Base-by-base conservation (phyloP, 306 rosid species). In the Acmispon strigosus region DNA sequence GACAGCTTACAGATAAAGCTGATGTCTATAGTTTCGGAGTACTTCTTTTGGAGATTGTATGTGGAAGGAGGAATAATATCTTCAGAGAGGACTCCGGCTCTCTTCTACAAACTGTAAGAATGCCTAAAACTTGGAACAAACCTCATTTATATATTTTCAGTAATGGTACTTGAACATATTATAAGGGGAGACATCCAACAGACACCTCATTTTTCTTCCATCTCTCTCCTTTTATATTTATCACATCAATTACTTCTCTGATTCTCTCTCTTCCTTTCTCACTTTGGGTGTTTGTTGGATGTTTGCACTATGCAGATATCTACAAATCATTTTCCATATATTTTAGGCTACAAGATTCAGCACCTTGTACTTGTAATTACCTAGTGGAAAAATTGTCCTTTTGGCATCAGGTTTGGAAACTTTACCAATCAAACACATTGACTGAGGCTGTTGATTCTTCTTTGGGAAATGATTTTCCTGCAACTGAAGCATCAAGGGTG, bases 1-100 rank as follows among this genome's bases (percentile, higher is more conserved):
- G 98, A 20, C 95, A 92, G 62, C 92, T 92, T 0, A 92, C 96
- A 1, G 96, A 92, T 14, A 92, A 87, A 73, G 96, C 95, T 43
- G 98, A 89, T 39, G 92, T 92, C 1, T 92, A 87, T 72, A 84
- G 98, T 50, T 92, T 67, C 29, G 96, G 98, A 54, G 92, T 92
- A 20, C 71, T 92, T 54, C 89, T 89, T 56, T 85, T 92, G n/a
- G 98, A 92, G 84, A 87, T 89, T 70, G 77, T 88, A 9, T 69
- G 88, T 18, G 92, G 96, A 18, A 83, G 90, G 80, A 84, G 92
- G 72, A 92, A 78, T 17, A 87, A 77, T 75, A 81, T 90, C 69
- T 84, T 86, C 72, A 66, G 76, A 47, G 84, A 84, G 45, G 91
- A 83, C 71, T 78, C 78, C 16, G 77, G 82, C 63, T 86, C 98